Percentiles rank a stretch among this genome's conserved stretches.
Evolutionary conservation across 2,329 filamentous ascomycete genomes (phyloP).

Genomic region (Calonectria montana): DNA sequence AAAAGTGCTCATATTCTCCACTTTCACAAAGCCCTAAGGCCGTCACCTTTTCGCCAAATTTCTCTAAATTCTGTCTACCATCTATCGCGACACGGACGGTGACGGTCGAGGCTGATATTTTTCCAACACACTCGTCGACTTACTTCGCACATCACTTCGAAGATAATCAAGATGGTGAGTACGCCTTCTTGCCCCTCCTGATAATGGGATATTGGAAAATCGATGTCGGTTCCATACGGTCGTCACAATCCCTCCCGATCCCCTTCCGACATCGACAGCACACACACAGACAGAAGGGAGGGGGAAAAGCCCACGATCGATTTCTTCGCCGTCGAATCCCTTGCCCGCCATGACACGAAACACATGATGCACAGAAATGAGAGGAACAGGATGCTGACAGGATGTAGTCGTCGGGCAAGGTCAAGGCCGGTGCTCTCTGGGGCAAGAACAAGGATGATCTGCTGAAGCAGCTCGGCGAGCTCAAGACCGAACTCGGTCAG

Average conservation of each 20-base stretch:
- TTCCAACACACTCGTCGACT: conserved; percentile 52
- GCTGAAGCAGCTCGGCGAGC: conserved; percentile 91
- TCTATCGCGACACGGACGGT: conserved; percentile 50
- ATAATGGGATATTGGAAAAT: conserved; percentile 26
- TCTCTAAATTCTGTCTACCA: conserved; percentile 49
- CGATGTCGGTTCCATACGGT: conserved; percentile 28
- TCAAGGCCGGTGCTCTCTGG: conserved; percentile 98
- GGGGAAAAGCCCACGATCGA: neutral
- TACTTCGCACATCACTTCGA: conserved; percentile 55
- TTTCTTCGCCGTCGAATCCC: conserved; percentile 25
- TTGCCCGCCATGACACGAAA: conserved; percentile 27
- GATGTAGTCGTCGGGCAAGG: conserved; percentile 68
- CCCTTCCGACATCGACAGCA: conserved; percentile 31
- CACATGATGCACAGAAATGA: conserved; percentile 21
- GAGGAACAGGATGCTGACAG: conserved; percentile 45
- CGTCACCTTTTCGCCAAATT: conserved; percentile 52
- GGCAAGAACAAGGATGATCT: conserved; percentile 99
- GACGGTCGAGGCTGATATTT: conserved; percentile 51
- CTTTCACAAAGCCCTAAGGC: conserved; percentile 51
- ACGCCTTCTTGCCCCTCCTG: conserved; percentile 32
- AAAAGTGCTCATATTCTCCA: conserved; percentile 35
- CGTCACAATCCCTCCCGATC: conserved; percentile 28
- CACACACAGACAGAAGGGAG: conserved; percentile 5
- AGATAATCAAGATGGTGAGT: conserved; percentile 63
- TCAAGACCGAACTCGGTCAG: conserved; percentile 96